A percentile compares a stretch with the other conserved stretches of the same genome.
phyloP scores from a whole-genome alignment of 805 yeast species.

The Danielia oregonensis region DNA sequence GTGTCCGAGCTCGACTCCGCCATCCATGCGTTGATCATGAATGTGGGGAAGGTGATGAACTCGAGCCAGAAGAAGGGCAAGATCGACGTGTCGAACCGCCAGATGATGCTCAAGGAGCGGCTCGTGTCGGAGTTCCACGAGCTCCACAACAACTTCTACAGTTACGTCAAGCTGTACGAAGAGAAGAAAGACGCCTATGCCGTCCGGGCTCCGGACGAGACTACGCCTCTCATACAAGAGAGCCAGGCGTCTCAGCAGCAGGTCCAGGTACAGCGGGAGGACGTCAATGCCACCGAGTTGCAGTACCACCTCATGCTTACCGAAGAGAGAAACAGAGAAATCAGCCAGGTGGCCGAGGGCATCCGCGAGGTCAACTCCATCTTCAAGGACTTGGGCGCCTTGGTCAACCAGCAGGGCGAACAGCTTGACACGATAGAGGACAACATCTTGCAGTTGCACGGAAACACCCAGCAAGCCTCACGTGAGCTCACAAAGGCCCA shows the following conservation, averaged over 20 bases:
- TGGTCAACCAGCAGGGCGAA: slow-evolving; percentile 81
- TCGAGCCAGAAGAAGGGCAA: slow-evolving; percentile 9
- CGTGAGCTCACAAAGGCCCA: slow-evolving; percentile 72
- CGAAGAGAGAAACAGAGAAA: slow-evolving; percentile 71
- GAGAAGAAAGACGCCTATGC: slow-evolving; percentile 40
- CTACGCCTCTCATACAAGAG: slow-evolving; percentile 37
- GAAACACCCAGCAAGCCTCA: slow-evolving; percentile 65
- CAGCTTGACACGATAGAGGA: slow-evolving; percentile 83
- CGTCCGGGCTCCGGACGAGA: slow-evolving; percentile 21
- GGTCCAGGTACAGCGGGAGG: slow-evolving; percentile 31
- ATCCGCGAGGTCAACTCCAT: slow-evolving; percentile 83
- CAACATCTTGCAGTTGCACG: slow-evolving; percentile 60
- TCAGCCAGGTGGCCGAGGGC: slow-evolving; percentile 68
- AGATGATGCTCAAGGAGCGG: slow-evolving; percentile 46
- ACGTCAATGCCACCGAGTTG: slow-evolving; percentile 46
- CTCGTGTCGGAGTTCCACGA: slow-evolving; percentile 53
- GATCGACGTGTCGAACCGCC: slow-evolving; percentile 35
- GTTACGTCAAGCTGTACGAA: slow-evolving; percentile 42
- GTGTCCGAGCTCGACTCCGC: slow-evolving; percentile 28
- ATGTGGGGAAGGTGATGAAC: slow-evolving; percentile 28
- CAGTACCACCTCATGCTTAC: slow-evolving; percentile 64
- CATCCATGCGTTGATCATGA: slow-evolving; percentile 27
- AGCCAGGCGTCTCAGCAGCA: slow-evolving; percentile 27
- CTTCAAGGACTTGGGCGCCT: slow-evolving; percentile 71
- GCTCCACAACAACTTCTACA: slow-evolving; percentile 43